Evolutionary conservation across 192 early-diverging fungal species (phyloP).

Genomic region (Diversispora eburnea): DNA sequence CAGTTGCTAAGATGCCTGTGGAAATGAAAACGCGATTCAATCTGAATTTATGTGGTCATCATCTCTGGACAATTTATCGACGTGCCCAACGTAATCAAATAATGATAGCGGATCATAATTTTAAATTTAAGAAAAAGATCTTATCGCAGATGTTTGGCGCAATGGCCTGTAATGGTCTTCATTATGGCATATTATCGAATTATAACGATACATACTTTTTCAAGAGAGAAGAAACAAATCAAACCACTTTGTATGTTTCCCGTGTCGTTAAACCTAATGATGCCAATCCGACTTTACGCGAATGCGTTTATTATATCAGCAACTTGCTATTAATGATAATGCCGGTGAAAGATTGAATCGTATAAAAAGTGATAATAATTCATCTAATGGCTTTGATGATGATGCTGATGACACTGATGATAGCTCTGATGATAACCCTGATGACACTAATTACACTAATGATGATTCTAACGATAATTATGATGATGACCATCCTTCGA

Average conservation of each 20-base stretch:
- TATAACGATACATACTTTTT: constrained; percentile 20
- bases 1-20: constrained; percentile 4
- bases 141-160: background rate
- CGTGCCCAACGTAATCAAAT: background rate
- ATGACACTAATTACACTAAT: background rate
- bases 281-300: constrained; percentile 13
- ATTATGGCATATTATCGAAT: constrained; percentile 9
- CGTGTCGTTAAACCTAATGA: background rate
- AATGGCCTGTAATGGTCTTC: constrained; percentile 18
- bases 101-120: background rate
- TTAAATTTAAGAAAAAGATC: constrained; percentile 12
- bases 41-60: background rate
- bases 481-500: too few relatives aligned
- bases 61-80: constrained; percentile 19
- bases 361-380: background rate
- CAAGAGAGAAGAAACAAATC: background rate
- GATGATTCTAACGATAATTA: too few relatives aligned
- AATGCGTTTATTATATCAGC: constrained; percentile 11
- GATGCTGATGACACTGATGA: background rate
- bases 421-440: background rate
- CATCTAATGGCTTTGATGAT: background rate
- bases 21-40: constrained; percentile 19
- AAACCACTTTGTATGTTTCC: constrained; percentile 12
- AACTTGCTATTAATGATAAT: constrained; percentile 16
- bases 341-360: constrained; percentile 16